phyloP scores from a whole-genome alignment of 129 eudicot genomes.

The Lactuca saligna region DNA sequence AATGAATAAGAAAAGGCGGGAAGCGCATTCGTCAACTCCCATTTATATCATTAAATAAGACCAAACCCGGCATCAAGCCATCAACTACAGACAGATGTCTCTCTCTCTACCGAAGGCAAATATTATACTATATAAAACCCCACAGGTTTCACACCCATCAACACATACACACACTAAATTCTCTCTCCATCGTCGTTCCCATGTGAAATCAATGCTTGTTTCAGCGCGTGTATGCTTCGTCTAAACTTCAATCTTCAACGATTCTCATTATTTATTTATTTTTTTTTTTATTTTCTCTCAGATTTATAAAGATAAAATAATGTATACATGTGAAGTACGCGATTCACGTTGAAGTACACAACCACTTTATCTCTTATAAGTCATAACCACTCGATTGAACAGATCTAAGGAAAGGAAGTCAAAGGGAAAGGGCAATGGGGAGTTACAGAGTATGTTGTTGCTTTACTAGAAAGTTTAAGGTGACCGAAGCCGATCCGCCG shows the following conservation, averaged over 20 bases:
- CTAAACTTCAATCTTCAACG: conserved; percentile 18
- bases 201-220: conserved; percentile 19
- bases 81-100: conserved; percentile 4
- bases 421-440: conserved; percentile 38
- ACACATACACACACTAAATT: not conserved
- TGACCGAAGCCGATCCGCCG: conserved; percentile 65
- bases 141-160: conserved; percentile 2
- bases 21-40: conserved; percentile 26
- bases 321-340: not conserved
- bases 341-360: conserved; percentile 15
- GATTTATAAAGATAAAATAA: not conserved
- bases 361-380: not conserved
- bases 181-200: conserved; percentile 19
- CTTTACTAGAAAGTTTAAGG: conserved; percentile 64
- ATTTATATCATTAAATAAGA: conserved; percentile 6
- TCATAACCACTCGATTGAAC: conserved; percentile 6
- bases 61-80: not conserved
- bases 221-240: conserved; percentile 20
- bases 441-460: conserved; percentile 80
- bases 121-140: not conserved
- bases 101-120: conserved; percentile 2
- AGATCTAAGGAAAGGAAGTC: conserved; percentile 25
- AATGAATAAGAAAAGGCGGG: conserved; percentile 33
- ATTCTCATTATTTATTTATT: not conserved
- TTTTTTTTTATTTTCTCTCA: conserved; percentile 13